Evolutionary conservation across 305 asterid genomes (phyloP).

Genomic region (Fraxinus floribunda): DNA sequence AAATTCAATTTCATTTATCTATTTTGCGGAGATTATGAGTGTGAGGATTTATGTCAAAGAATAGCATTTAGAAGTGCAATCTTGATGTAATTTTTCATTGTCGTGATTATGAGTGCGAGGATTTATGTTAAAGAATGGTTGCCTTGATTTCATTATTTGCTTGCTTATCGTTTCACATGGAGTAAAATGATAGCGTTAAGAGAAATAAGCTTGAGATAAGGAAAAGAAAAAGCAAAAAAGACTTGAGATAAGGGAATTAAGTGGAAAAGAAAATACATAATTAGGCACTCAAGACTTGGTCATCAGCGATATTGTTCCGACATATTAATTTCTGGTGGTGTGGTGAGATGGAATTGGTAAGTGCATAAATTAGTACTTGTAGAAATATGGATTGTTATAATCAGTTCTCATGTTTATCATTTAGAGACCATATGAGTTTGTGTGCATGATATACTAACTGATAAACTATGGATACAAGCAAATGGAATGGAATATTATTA

Average conservation of each 20-base stretch:
- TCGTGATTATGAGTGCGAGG: neutral
- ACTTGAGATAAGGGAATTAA: neutral
- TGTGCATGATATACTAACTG: neutral
- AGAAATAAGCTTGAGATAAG: neutral
- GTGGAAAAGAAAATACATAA: neutral
- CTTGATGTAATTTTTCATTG: neutral
- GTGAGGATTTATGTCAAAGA: neutral
- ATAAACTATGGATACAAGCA: neutral
- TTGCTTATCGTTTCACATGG: neutral
- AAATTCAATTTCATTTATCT: neutral
- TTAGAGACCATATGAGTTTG: neutral
- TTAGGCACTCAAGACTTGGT: neutral
- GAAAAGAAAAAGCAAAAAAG: neutral
- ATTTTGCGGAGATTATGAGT: neutral
- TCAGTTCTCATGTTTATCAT: neutral
- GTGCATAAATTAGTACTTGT: neutral
- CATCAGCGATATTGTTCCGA: neutral
- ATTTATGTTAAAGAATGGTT: neutral
- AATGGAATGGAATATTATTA: neutral
- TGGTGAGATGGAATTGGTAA: neutral
- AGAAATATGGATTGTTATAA: neutral
- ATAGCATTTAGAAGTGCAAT: neutral
- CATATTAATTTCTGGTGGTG: neutral
- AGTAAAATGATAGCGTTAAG: neutral
- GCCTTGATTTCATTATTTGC: neutral